Conservation (phyloP, 495 filamentous ascomycete genomes). For the Talaromyces adpressus region DNA sequence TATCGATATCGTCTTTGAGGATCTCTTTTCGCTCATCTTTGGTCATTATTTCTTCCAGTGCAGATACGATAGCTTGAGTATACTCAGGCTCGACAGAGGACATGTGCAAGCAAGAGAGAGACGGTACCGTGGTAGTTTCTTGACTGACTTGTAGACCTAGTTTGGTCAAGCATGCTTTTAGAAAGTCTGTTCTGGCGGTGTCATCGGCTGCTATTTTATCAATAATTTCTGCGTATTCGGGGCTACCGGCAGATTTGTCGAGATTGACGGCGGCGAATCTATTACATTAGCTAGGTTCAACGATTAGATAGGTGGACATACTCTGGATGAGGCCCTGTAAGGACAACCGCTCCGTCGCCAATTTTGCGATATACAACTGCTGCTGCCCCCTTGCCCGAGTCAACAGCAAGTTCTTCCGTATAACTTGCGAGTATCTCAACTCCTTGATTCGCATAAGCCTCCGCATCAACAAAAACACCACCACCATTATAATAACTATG, state of each 20-base stretch:
- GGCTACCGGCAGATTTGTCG: conserved; percentile 49
- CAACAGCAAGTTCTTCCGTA: conserved; percentile 65
- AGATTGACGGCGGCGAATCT: conserved; percentile 85
- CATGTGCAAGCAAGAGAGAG: conserved; percentile 79
- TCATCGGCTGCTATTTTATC: conserved; percentile 67
- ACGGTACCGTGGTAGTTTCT: conserved; percentile 64
- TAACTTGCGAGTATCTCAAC: conserved; percentile 83
- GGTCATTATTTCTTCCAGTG: conserved; percentile 61
- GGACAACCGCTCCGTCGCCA: conserved; percentile 70
- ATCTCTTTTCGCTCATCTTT: conserved; percentile 61
- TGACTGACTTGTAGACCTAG: conserved; percentile 72
- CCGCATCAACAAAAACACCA: conserved; percentile 85
- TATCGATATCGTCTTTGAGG: conserved; percentile 80
- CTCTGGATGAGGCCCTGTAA: conserved; percentile 94
- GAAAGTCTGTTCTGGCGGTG: conserved; percentile 59
- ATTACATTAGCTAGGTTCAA: neutral
- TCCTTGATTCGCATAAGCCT: conserved; percentile 48
- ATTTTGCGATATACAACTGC: conserved; percentile 85
- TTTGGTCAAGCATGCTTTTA: conserved; percentile 76
- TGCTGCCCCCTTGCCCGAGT: conserved; percentile 61
- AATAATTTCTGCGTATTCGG: conserved; percentile 61
- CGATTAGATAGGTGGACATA: conserved; percentile 35
- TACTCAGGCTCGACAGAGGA: conserved; percentile 60
- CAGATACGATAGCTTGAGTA: conserved; percentile 57
- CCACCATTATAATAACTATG: conserved; percentile 90